Percentiles rank a stretch among this genome's conserved stretches.
Conservation (phyloP, 345 rosid species). For the Sisymbrium altissimum region DNA sequence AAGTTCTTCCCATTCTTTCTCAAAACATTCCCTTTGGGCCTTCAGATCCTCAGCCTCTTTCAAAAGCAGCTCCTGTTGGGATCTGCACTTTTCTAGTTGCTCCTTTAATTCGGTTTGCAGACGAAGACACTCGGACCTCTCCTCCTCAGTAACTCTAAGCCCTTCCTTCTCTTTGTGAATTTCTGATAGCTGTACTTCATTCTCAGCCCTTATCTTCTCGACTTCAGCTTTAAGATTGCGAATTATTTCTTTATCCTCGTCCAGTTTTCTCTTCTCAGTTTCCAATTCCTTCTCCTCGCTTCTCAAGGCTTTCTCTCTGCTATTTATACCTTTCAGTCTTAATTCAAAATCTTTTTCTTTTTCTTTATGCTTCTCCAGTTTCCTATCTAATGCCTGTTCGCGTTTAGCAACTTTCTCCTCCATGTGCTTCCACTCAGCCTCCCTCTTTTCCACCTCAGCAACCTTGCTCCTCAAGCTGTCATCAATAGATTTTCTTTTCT, state of each 20-base stretch:
- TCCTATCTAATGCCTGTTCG: constrained; percentile 74
- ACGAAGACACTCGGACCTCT: constrained; percentile 63
- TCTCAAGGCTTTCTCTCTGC: constrained; percentile 63
- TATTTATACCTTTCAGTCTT: constrained; percentile 57
- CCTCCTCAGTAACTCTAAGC: constrained; percentile 72
- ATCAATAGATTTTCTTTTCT: constrained; percentile 68
- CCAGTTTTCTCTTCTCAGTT: constrained; percentile 48
- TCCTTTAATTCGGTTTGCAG: constrained; percentile 77
- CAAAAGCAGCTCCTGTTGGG: constrained; percentile 65
- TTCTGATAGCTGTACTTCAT: constrained; percentile 61
- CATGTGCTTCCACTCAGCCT: constrained; percentile 73
- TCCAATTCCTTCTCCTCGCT: constrained; percentile 66
- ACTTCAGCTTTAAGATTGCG: constrained; percentile 54
- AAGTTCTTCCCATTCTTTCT: constrained; percentile 92
- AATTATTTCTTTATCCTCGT: constrained; percentile 54
- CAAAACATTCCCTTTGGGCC: constrained; percentile 79
- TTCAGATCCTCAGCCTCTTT: constrained; percentile 88
- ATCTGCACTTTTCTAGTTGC: constrained; percentile 72
- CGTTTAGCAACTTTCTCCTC: constrained; percentile 80
- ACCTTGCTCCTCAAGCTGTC: constrained; percentile 67
- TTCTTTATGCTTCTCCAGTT: constrained; percentile 66
- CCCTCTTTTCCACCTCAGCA: constrained; percentile 72
- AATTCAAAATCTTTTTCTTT: constrained; percentile 66
- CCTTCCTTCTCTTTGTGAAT: constrained; percentile 55
- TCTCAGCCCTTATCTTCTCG: constrained; percentile 60